Base-by-base conservation (phyloP, 108 stramenopile genomes). In the Chaetoceros tenuissimus region DNA sequence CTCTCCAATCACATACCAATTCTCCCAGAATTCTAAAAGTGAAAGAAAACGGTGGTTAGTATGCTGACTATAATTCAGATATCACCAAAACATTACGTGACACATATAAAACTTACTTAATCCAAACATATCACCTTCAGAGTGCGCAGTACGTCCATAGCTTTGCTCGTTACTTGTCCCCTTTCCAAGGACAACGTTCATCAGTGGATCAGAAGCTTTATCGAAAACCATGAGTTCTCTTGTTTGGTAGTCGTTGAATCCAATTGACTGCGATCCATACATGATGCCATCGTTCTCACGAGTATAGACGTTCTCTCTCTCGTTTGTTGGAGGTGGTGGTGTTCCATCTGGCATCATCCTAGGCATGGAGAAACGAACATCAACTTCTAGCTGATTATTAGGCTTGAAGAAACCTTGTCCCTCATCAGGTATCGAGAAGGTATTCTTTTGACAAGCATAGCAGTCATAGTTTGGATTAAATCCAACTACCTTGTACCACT, bases 391-490 rank as follows among this genome's bases (percentile, higher is more conserved):
- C 40, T 75, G 64, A 61, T 82, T 75, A 31, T 68, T 58, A 20
- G 62, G 61, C 29, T 55, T 53, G 27, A 59, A 74, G 13, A 47
- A 47, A 2, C 58, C 59, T 17, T 56, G 51, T 28, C 57, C 67
- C 51, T 51, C 59, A 40, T 73, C 62, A 5, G 83, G 81, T 20
- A 72, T 45, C 29, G 86, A 64, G 69, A 98, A 98, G 59, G 87
- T 89, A 70, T 98, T 98, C 27, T 82, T 79, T 62, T 98, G 97
- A 68, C 97, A 98, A 53, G 94, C 93, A 57, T 95, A 98, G 62
- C 94, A 96, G 72, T 98, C 97, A 71, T 98, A 98, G 68, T 95
- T 94, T 56, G 92, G 84, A 75, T 98, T 94, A 77, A 84, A 92
- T 24, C 97, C 97, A 53, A 87, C 89, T 0, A 95, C 93, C 78